phyloP scores from a whole-genome alignment of 768 basidiomycete species.

The Suillus variegatus region DNA sequence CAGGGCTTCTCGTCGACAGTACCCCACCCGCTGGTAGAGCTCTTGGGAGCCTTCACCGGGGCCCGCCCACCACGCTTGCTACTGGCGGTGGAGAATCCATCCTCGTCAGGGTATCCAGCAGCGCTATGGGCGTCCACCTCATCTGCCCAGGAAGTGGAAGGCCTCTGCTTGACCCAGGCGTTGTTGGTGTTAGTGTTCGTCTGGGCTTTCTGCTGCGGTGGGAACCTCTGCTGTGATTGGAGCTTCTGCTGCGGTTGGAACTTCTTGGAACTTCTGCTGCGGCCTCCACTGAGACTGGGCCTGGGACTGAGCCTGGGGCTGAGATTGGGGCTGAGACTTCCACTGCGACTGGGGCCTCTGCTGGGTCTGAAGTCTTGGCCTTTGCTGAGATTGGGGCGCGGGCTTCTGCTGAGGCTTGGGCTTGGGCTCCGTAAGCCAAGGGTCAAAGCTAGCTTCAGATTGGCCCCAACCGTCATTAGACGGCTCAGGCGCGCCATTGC shows the following conservation, averaged over 20 bases:
- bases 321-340: background rate
- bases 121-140: conserved; percentile 23
- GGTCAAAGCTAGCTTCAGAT: conserved; percentile 21
- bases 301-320: background rate
- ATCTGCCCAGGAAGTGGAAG: conserved; percentile 29
- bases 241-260: conserved; percentile 4
- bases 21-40: conserved; percentile 30
- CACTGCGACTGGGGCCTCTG: background rate
- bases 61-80: conserved; percentile 15
- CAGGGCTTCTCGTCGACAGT: conserved; percentile 23
- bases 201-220: background rate
- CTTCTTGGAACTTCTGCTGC: conserved; percentile 9
- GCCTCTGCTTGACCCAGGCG: background rate
- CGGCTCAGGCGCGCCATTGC: conserved; percentile 8
- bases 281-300: background rate
- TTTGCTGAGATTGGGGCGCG: background rate
- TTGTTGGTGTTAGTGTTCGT: background rate
- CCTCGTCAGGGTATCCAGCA: conserved; percentile 4
- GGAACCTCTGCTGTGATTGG: conserved; percentile 15
- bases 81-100: conserved; percentile 5
- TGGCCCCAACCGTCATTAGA: conserved; percentile 26
- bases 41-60: conserved; percentile 12
- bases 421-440: conserved; percentile 18
- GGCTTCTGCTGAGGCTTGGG: background rate
- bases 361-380: background rate